Conservation (phyloP, 768 basidiomycete genomes). For the Basidioascus undulatus region DNA sequence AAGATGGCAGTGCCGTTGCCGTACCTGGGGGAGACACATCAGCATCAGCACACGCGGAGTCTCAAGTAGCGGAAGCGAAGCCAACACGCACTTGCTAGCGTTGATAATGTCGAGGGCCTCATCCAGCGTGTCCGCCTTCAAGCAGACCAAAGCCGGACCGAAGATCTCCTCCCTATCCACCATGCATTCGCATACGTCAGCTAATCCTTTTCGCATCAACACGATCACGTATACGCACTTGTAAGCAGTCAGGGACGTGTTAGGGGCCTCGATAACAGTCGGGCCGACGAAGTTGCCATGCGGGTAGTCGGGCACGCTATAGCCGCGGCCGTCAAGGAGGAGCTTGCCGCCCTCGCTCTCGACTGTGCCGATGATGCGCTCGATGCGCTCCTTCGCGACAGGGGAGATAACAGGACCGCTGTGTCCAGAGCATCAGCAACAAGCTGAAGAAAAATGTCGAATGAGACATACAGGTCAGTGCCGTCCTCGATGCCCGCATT, state of each 20-base stretch:
- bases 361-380: constrained; percentile 35
- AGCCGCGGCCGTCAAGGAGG: constrained; percentile 56
- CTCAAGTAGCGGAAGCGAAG: not conserved
- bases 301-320: constrained; percentile 45
- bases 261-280: constrained; percentile 63
- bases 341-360: constrained; percentile 56
- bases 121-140: constrained; percentile 61
- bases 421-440: constrained; percentile 17
- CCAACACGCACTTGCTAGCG: constrained; percentile 42
- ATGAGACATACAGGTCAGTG: constrained; percentile 44
- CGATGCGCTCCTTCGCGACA: constrained; percentile 51
- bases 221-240: constrained; percentile 28
- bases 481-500: constrained; percentile 73
- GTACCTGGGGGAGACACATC: not conserved
- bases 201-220: not conserved
- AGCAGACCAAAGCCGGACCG: constrained; percentile 60
- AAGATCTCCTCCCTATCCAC: constrained; percentile 81
- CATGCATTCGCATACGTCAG: not conserved
- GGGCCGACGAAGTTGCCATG: constrained; percentile 88
- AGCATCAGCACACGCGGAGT: constrained; percentile 5
- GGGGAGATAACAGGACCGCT: constrained; percentile 36
- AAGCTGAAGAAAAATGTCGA: constrained; percentile 1
- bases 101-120: constrained; percentile 80
- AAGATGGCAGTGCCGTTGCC: constrained; percentile 88
- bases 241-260: constrained; percentile 77